Base-by-base conservation (phyloP, 1,284 basidiomycete species). In the Apiotrichum mycotoxinovorans region DNA sequence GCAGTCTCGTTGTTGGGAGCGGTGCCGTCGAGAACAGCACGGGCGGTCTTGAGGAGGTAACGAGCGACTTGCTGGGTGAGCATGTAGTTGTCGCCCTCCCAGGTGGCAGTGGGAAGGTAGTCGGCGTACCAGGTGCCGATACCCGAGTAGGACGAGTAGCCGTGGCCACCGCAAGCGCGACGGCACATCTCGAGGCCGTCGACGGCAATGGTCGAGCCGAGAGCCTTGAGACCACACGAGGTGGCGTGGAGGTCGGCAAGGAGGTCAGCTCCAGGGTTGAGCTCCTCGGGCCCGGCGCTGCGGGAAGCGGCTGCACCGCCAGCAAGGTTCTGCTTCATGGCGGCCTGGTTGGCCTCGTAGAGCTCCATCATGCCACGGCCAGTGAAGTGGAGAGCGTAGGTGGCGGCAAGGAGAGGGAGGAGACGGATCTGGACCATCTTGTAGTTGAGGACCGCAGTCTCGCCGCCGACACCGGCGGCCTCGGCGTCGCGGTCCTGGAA, bases 71-170 rank as follows among this genome's bases (percentile, higher is more conserved):
- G 80, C 74, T 71, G 82, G 80, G 26, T 78, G 20, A 83, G 70
- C 57, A 83, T 82, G 41, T 78, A 79, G 66, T 82, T 82, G 73
- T 83, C 82, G 34, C 82, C 81, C 63, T 83, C 81, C 80, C 81
- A 82, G 2, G 80, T 81, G 60, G 62, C 78, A 71, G 82, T 81
- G 43, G 80, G 79, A 1, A 79, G 79, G 67, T 80, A 80, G 66
- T 81, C 80, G 41, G 76, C 74, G 69, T 81, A 81, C 80, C 82
- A 81, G 41, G 74, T 69, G 17, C 82, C 79, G 52, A 83, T 75
- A 42, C 79, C 80, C 8, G 80, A 80, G 72, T 83, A 83, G 12
- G 79, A 77, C 37, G 79, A 81, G 70, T 83, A 83, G 7, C 82
- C 82, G 67, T 83, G 82, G 2, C 82, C 82, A 59, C 82, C 82